A percentile compares a stretch with the other conserved stretches of the same genome.
These are phyloP conservation scores for Mucor lusitanicus DNA, from an alignment of 371 early-diverging fungal genomes.

Conservation along the genomic window DNA sequence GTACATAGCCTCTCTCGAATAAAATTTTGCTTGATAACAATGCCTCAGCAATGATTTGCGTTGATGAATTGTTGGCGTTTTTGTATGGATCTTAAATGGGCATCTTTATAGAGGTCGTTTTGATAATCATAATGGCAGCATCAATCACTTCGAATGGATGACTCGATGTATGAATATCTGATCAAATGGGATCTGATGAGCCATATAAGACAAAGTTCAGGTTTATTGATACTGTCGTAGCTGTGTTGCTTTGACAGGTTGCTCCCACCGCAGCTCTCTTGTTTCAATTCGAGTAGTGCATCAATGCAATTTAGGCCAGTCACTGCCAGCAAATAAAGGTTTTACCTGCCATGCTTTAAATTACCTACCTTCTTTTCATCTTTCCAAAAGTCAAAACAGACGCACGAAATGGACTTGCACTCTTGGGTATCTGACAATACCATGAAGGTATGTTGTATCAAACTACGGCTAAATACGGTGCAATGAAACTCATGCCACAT, in stretches of 20 bases:
- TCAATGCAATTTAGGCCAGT: background rate
- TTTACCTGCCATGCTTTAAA: background rate
- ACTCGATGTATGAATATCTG: too few species aligned
- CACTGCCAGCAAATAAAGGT: background rate
- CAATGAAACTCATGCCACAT: background rate
- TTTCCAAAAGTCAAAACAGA: background rate
- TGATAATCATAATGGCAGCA: too few species aligned
- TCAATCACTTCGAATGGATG: too few species aligned
- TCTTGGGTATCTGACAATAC: conserved; percentile 83
- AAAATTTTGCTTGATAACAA: background rate
- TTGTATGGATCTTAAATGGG: too few species aligned
- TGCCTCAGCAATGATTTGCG: too few species aligned
- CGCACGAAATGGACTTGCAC: conserved; percentile 38
- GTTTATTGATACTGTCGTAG: too few species aligned
- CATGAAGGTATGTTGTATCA: conserved; percentile 54
- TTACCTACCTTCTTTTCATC: background rate
- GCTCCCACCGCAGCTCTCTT: background rate
- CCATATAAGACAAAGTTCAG: too few species aligned
- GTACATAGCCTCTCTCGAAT: background rate
- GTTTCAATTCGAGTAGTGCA: background rate
- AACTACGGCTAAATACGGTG: background rate
- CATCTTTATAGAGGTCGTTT: too few species aligned
- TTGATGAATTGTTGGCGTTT: too few species aligned
- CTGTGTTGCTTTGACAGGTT: background rate
- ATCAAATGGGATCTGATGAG: too few species aligned